Evolutionary conservation across 2,329 filamentous ascomycete genomes (phyloP).

Genomic region (Bipolaris victoriae): DNA sequence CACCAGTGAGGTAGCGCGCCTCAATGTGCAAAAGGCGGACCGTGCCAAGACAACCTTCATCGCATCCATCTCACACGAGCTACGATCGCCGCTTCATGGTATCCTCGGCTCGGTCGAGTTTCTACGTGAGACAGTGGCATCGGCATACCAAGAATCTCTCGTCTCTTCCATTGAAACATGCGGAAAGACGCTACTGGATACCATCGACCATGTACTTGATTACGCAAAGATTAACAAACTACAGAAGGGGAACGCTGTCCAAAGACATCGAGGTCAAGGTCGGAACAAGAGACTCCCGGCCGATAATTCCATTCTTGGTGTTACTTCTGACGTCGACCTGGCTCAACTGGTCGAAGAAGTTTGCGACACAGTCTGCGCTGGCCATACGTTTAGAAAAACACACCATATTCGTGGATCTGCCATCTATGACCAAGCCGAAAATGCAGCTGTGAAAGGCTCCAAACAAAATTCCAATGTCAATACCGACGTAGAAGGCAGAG

Average conservation of each 20-base stretch:
- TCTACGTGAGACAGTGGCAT: conserved; percentile 37
- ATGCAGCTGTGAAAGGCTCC: conserved; percentile 15
- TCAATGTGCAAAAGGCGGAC: conserved; percentile 40
- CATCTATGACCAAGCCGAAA: conserved; percentile 34
- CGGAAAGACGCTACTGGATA: conserved; percentile 49
- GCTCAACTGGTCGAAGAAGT: conserved; percentile 57
- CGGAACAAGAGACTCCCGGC: conserved; percentile 34
- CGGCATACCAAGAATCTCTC: conserved; percentile 51
- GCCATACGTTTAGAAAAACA: conserved; percentile 52
- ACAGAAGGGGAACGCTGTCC: conserved; percentile 27
- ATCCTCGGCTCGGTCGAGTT: conserved; percentile 57
- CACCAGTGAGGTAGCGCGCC: conserved; percentile 41
- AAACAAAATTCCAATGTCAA: conserved; percentile 14
- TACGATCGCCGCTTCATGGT: conserved; percentile 66
- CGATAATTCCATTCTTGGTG: conserved; percentile 39
- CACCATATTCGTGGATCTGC: conserved; percentile 30
- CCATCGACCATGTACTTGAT: conserved; percentile 49
- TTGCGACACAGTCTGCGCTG: conserved; percentile 60
- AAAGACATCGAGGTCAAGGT: conserved; percentile 24
- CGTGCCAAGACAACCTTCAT: conserved; percentile 51
- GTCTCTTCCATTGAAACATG: conserved; percentile 46
- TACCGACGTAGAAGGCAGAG: conserved; percentile 22
- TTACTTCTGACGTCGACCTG: conserved; percentile 40
- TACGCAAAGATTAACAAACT: conserved; percentile 48
- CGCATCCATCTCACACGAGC: conserved; percentile 52